Evolutionary conservation across 2,329 filamentous ascomycete genomes (phyloP).

Genomic region (Xylaria polymorpha): DNA sequence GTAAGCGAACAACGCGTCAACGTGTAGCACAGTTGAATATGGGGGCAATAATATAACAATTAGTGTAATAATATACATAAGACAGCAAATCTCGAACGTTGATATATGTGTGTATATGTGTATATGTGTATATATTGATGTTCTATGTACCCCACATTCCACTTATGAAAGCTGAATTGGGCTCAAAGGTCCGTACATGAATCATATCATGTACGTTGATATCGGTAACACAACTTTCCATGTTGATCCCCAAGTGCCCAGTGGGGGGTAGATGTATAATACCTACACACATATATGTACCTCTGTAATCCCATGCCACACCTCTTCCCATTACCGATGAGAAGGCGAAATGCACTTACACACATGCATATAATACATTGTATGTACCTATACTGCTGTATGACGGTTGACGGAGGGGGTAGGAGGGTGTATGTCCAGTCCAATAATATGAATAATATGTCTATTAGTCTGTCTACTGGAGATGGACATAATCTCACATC

Average conservation of each 20-base stretch:
- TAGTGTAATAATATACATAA: neutral
- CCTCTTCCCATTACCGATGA: constrained; percentile 1
- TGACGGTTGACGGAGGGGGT: neutral
- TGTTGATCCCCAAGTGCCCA: constrained; percentile 19
- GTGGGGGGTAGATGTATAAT: constrained; percentile 14
- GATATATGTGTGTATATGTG: neutral
- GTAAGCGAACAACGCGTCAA: constrained; percentile 4
- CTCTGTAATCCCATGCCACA: neutral
- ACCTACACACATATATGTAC: neutral
- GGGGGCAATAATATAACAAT: neutral
- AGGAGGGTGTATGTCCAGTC: neutral
- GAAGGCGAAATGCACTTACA: constrained; percentile 1
- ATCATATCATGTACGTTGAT: constrained; percentile 16
- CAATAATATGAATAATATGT: too few relatives aligned
- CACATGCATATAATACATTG: neutral
- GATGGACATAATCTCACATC: constrained; percentile 1
- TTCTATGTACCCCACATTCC: constrained; percentile 17
- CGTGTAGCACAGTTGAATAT: neutral
- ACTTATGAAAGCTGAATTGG: constrained; percentile 10
- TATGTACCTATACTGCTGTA: neutral
- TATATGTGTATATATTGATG: constrained; percentile 13
- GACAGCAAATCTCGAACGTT: neutral
- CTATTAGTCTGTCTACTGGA: neutral
- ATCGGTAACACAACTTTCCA: constrained; percentile 12
- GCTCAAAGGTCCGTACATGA: constrained; percentile 28